A percentile compares a stretch with the other conserved stretches of the same genome.
Conservation (phyloP, 352 stramenopile species). For the Achlya hypogyna region DNA sequence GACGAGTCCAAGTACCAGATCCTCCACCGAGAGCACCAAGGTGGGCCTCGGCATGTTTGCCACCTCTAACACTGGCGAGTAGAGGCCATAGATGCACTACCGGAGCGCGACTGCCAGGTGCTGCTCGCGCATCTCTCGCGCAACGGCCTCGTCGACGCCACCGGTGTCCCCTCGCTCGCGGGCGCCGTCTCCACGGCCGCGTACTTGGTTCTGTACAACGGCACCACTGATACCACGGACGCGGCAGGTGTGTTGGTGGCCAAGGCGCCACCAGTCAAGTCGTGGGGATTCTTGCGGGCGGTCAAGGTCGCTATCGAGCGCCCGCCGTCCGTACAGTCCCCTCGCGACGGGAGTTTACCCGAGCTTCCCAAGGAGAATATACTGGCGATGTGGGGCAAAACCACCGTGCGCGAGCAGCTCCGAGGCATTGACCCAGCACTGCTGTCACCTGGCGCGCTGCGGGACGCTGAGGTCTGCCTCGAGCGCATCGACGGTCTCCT, state of each 20-base stretch:
- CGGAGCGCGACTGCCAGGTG: not conserved
- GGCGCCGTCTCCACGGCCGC: not conserved
- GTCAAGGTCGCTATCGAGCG: not conserved
- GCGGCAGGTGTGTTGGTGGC: no score
- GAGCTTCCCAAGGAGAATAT: no score
- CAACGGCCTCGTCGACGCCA: not conserved
- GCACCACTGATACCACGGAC: no score
- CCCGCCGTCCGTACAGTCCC: no score
- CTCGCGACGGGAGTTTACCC: no score
- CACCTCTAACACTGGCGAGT: not conserved
- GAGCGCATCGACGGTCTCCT: no score
- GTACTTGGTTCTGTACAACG: not conserved
- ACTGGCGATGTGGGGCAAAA: constrained; percentile 1
- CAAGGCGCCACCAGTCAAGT: not conserved
- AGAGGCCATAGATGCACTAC: no score
- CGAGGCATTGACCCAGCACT: not conserved
- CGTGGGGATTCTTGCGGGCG: not conserved
- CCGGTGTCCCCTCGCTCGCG: not conserved
- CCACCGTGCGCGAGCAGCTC: not conserved
- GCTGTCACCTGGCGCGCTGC: no score
- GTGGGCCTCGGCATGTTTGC: not conserved
- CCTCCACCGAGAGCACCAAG: constrained; percentile 22
- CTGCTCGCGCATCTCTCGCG: not conserved
- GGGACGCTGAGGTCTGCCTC: no score
- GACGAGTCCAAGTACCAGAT: constrained; percentile 41